A percentile compares a stretch with the other conserved stretches of the same genome.
Conservation (phyloP, 345 rosid species). For the Bruguiera parviflora region DNA sequence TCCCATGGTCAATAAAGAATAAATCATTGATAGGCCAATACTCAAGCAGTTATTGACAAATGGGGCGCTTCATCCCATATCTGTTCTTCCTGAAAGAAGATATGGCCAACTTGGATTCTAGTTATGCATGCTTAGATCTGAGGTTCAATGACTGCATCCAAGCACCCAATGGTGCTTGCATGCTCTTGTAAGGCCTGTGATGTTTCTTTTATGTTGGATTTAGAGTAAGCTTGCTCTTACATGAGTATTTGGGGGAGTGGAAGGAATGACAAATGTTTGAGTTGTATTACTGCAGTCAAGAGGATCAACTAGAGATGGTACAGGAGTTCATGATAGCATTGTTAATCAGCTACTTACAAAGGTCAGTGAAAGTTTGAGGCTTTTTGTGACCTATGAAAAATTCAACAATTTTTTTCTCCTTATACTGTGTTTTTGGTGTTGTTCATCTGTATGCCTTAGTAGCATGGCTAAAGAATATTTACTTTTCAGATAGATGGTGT, state of each 20-base stretch:
- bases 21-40: neutral
- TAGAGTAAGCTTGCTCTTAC: too few species aligned
- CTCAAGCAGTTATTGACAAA: neutral
- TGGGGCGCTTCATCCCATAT: neutral
- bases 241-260: neutral
- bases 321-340: slow-evolving; percentile 97
- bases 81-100: neutral
- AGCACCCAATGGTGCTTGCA: neutral
- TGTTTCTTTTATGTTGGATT: too few species aligned
- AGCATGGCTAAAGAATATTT: slow-evolving; percentile 21
- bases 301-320: slow-evolving; percentile 96
- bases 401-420: slow-evolving; percentile 11
- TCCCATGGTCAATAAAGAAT: neutral
- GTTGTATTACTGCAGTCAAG: slow-evolving; percentile 60
- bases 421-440: neutral
- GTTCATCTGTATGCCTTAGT: slow-evolving; percentile 1
- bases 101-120: neutral
- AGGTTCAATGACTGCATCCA: neutral
- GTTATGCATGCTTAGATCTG: neutral
- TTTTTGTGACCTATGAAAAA: neutral
- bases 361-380: slow-evolving; percentile 43
- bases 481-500: slow-evolving; percentile 96
- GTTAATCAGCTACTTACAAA: slow-evolving; percentile 97
- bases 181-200: too few species aligned
- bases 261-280: slow-evolving; percentile 9